A percentile compares a stretch with the other conserved stretches of the same genome.
These are phyloP conservation scores for Colletotrichum plurivorum DNA, from an alignment of 2,329 filamentous ascomycete genomes.

Conservation along the genomic window DNA sequence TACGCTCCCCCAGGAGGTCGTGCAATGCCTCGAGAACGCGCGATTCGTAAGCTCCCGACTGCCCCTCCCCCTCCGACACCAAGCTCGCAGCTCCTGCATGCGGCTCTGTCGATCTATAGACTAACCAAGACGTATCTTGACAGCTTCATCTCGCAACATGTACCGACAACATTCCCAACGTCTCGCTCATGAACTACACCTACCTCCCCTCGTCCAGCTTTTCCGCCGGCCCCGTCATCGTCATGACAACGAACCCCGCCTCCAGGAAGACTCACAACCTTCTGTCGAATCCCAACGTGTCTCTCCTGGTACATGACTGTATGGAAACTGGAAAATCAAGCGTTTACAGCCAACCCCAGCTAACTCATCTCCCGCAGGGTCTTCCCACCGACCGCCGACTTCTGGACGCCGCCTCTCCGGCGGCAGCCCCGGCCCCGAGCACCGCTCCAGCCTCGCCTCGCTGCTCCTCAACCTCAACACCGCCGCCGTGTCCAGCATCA, in stretches of 20 bases:
- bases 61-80: constrained; percentile 32
- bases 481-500: constrained; percentile 88
- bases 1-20: constrained; percentile 85
- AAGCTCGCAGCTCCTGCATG: constrained; percentile 25
- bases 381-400: constrained; percentile 90
- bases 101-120: constrained; percentile 1
- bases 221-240: constrained; percentile 82
- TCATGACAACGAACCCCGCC: constrained; percentile 90
- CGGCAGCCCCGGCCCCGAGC: constrained; percentile 75
- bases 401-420: constrained; percentile 71
- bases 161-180: constrained; percentile 85
- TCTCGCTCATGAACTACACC: constrained; percentile 99
- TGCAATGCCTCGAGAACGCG: constrained; percentile 93
- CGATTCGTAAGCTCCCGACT: constrained; percentile 78
- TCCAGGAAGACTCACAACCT: constrained; percentile 89
- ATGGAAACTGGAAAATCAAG: constrained; percentile 4
- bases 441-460: constrained; percentile 82
- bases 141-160: constrained; percentile 97
- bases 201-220: constrained; percentile 87
- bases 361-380: constrained; percentile 66
- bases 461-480: constrained; percentile 94
- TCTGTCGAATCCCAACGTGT: constrained; percentile 86
- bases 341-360: constrained; percentile 4
- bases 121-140: constrained; percentile 1
- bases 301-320: constrained; percentile 96